Base-by-base conservation (phyloP, 2,329 filamentous ascomycete species). In the Calonectria honghensis region DNA sequence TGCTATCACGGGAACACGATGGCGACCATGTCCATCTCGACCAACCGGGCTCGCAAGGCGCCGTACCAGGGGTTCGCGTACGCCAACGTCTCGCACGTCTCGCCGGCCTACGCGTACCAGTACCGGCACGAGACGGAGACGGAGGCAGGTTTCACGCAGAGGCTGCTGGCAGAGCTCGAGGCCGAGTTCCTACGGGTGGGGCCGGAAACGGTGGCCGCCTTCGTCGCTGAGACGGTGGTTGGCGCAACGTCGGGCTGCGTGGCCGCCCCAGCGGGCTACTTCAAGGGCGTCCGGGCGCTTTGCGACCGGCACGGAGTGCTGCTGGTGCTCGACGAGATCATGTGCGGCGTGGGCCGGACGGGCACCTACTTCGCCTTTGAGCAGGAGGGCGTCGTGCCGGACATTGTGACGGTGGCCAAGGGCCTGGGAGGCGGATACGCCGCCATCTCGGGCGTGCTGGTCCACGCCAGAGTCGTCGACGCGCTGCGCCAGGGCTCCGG, bases 341-440 rank as follows among this genome's bases (percentile, higher is more conserved):
- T 95, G 93, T 92, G 89, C 70, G 92, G 92, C 16, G 89, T 90
- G 83, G 92, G 92, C 7, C 87, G 91, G 10, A 89, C 87, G 0
- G 91, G 91, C 0, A 90, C 86, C 16, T 82, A 93, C 80, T 89
- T 94, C 84, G 90, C 91, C 1, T 93, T 90, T 88, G 84, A 32
- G 86, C 87, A 77, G 86, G 86, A 14, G 32, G 79, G 75, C 10
- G 65, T 80, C 0, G 71, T 75, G 1, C 91, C 91, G 0, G 91
- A 93, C 78, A 86, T 93, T 16, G 86, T 91, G 80, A 89, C 90
- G 3, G 85, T 93, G 48, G 91, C 89, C 3, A 93, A 93, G 79
- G 90, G 89, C 0, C 85, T 93, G 0, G 90, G 88, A 4, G 91
- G 87, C 31, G 91, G 91, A 1, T 92, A 89, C 77, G 85, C 86